Conservation (phyloP, 495 filamentous ascomycete species). For the Delitschia confertaspora region DNA sequence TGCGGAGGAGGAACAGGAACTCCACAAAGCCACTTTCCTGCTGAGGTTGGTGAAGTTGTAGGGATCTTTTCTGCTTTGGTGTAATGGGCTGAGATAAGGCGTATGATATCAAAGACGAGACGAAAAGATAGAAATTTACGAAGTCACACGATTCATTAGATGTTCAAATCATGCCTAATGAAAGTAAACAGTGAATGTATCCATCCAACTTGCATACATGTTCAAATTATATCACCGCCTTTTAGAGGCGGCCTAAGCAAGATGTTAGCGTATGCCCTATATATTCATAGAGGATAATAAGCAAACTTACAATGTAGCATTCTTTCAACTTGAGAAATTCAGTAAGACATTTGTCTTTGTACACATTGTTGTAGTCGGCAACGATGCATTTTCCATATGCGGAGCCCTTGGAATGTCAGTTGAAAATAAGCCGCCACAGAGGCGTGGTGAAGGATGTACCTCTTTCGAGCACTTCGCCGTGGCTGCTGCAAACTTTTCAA, state of each 20-base stretch:
- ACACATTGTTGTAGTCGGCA: slow-evolving; percentile 79
- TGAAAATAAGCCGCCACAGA: too few species aligned
- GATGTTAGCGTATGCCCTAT: slow-evolving; percentile 8
- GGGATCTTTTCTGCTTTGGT: too few species aligned
- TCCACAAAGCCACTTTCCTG: slow-evolving; percentile 78
- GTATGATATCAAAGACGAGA: too few species aligned
- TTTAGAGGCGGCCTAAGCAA: slow-evolving; percentile 41
- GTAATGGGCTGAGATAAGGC: too few species aligned
- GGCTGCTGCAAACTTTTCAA: slow-evolving; percentile 80
- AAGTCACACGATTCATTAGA: too few species aligned
- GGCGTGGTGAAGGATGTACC: slow-evolving; percentile 43
- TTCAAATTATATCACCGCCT: slow-evolving; percentile 28
- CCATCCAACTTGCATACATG: not conserved
- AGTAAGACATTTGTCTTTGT: slow-evolving; percentile 81
- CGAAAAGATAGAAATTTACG: too few species aligned
- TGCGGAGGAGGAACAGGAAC: slow-evolving; percentile 78
- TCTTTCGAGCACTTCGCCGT: slow-evolving; percentile 75
- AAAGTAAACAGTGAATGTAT: too few species aligned
- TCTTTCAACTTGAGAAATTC: slow-evolving; percentile 84
- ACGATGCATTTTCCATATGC: slow-evolving; percentile 89
- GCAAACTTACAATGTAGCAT: slow-evolving; percentile 68
- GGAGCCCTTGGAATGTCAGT: slow-evolving; percentile 49
- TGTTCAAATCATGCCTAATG: too few species aligned
- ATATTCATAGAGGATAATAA: not conserved
- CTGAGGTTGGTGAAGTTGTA: slow-evolving; percentile 72